Evolutionary conservation across 78 protist species (phyloP), one percentile per base, ranked within the genome.

Genomic region (Dictyostelium discoideum): DNA sequence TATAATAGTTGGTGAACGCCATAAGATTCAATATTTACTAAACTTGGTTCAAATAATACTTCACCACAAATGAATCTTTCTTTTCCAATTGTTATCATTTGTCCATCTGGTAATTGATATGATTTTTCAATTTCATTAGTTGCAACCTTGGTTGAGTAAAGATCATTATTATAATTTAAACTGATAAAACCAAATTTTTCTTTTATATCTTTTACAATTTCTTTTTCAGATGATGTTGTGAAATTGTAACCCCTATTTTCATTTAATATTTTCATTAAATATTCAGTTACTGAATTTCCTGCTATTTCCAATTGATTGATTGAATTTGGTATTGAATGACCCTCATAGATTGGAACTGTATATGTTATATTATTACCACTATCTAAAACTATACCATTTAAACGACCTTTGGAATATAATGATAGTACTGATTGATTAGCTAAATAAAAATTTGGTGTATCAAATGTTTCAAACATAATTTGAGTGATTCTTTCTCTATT

Each of bases 381-480:
- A 88, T 98, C 99, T 37, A 99, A n/a, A 20, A 99, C 99, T 39
- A 98, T 54, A 40, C 99, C 99, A 8, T 97, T 97, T 84, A 94
- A 94, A 24, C 92, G 85, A 77, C 97, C 98, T 22, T 78, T 48
- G 20, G 98, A 96, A 73, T 97, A 95, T 67, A 98, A 92, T 22
- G 99, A 74, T 8, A 99, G 94, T 16, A 97, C 99, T 26, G 98
- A 97, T 76, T 97, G 98, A 18, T 92, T 48, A 0, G 48, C 37
- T 8, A 98, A 24, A 79, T 73, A 97, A 22, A 97, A 26, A 22
- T 97, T 98, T 6, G 99, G 99, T 40, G 84, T 78, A 78, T 97
- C 92, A 98, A 98, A 99, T n/a, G 99, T 93, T 88, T 99, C 99
- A 83, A 99, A 99, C 97, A 99, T 85, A 96, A 99, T 87, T 92